Evolutionary conservation across 805 yeast species (phyloP).

Genomic region (Ogataea dorogensis): DNA sequence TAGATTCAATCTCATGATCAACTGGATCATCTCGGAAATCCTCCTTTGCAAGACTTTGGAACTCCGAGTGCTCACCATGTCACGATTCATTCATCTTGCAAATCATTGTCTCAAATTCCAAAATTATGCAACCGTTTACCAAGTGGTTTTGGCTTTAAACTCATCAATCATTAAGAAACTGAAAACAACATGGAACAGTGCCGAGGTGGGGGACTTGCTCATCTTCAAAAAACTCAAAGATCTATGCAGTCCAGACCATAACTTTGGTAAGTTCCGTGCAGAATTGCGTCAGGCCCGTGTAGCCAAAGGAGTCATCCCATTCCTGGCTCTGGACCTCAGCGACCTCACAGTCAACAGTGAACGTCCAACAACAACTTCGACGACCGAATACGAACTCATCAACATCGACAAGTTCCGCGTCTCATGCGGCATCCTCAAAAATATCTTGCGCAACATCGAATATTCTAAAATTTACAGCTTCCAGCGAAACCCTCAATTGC

Average conservation of each 20-base stretch:
- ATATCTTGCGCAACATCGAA: slow-evolving; percentile 76
- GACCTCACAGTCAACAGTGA: slow-evolving; percentile 78
- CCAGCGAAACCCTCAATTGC: slow-evolving; percentile 54
- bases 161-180: slow-evolving; percentile 59
- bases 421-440: slow-evolving; percentile 73
- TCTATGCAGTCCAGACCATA: slow-evolving; percentile 69
- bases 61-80: slow-evolving; percentile 67
- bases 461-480: slow-evolving; percentile 74
- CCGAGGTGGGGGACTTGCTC: slow-evolving; percentile 70
- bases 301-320: slow-evolving; percentile 82
- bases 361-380: slow-evolving; percentile 45
- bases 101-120: slow-evolving; percentile 68
- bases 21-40: slow-evolving; percentile 90
- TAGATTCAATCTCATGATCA: slow-evolving; percentile 83
- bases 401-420: slow-evolving; percentile 78
- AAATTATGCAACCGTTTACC: slow-evolving; percentile 85
- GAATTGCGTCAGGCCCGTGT: slow-evolving; percentile 56
- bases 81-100: slow-evolving; percentile 86
- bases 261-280: slow-evolving; percentile 65
- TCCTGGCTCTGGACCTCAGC: slow-evolving; percentile 79
- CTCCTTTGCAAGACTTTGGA: slow-evolving; percentile 59
- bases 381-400: slow-evolving; percentile 43
- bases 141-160: slow-evolving; percentile 76
- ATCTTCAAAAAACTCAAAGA: slow-evolving; percentile 66
- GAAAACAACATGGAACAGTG: slow-evolving; percentile 68